These are phyloP conservation scores for Dissophora ornata DNA, from an alignment of 192 early-diverging fungal genomes.

Conservation along the genomic window DNA sequence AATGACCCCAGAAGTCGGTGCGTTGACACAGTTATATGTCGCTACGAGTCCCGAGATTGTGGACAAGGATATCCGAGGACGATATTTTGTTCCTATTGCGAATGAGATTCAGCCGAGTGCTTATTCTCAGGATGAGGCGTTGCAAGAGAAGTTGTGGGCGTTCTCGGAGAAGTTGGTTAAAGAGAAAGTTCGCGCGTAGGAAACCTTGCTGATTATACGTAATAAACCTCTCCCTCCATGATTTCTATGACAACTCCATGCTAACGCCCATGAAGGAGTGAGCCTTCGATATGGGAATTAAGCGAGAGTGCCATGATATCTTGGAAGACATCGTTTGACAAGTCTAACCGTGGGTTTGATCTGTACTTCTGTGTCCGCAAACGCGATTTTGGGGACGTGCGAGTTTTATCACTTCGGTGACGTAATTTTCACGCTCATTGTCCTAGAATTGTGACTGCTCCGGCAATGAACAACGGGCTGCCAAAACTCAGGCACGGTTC, in stretches of 20 bases:
- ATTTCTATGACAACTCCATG: constrained; percentile 2
- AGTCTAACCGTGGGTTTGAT: too few species aligned
- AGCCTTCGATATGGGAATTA: constrained; percentile 5
- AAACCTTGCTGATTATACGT: constrained; percentile 1
- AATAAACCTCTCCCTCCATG: constrained; percentile 10
- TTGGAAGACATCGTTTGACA: too few species aligned
- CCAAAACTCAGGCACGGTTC: constrained; percentile 3
- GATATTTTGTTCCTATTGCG: constrained; percentile 33
- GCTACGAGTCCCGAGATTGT: constrained; percentile 65
- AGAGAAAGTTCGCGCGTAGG: constrained; percentile 13
- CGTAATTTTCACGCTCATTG: too few species aligned
- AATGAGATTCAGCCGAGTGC: constrained; percentile 16
- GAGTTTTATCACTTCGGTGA: too few species aligned
- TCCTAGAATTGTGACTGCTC: too few species aligned
- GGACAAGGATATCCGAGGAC: constrained; percentile 47
- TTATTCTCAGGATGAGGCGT: not conserved
- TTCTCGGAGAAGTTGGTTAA: constrained; percentile 10
- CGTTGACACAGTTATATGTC: constrained; percentile 57
- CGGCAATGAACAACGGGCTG: too few species aligned
- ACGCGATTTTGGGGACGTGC: too few species aligned
- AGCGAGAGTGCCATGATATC: constrained; percentile 8
- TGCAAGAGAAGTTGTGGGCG: constrained; percentile 24
- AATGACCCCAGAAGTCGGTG: constrained; percentile 40
- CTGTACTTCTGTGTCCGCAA: too few species aligned
- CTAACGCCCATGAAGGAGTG: constrained; percentile 6